Base-by-base conservation (phyloP, 108 stramenopile species). In the Stephanodiscus triporus region DNA sequence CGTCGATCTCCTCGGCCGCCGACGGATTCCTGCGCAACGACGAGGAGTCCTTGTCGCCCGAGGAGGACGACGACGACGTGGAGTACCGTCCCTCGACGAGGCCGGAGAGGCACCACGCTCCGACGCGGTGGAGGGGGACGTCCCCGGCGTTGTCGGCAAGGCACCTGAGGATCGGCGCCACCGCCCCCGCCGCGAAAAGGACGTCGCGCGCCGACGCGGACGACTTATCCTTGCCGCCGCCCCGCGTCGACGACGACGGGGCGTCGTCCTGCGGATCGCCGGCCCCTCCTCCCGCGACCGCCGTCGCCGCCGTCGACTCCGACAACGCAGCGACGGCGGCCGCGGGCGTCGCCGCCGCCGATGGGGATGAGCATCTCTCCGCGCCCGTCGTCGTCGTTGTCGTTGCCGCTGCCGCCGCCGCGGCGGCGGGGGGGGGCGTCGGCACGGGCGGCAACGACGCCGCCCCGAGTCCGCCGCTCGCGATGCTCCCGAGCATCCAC, bases 401-500 rank as follows among this genome's bases (percentile, higher is more conserved):
- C 5, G 57, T 59, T 9, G 14, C 9, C 56, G n/a, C 27, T 6
- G 43, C 57, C 57, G 7, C 27, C 57, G 58, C 56, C 4, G 57
- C 20, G 9, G 69, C 43, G n/a, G 74, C 56, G 2, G 60, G 13
- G 13, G 74, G 56, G 19, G 32, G 19, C 22, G 73, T n/a, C 43
- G 69, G 11, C 24, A 7, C 16, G 4, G 68, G 9, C 17, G 67
- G 53, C 19, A 65, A 20, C 11, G 61, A n/a, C 17, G 74, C 36
- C 40, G 56, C 59, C 30, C 69, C 30, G 22, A 89, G 83, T 37
- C 90, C 92, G 14, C 91, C 87, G 9, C 87, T 82, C 11, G 91
- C 89, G 57, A 94, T 89, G 68, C 87, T 91, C 26, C 93, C 93
- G 63, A 94, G 65, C 61, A 91, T 90, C 93, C 93, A 94, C 80